Evolutionary conservation across 2,329 filamentous ascomycete species (phyloP), one percentile per base, ranked within the genome.

Genomic region (Ophiostoma sp.): DNA sequence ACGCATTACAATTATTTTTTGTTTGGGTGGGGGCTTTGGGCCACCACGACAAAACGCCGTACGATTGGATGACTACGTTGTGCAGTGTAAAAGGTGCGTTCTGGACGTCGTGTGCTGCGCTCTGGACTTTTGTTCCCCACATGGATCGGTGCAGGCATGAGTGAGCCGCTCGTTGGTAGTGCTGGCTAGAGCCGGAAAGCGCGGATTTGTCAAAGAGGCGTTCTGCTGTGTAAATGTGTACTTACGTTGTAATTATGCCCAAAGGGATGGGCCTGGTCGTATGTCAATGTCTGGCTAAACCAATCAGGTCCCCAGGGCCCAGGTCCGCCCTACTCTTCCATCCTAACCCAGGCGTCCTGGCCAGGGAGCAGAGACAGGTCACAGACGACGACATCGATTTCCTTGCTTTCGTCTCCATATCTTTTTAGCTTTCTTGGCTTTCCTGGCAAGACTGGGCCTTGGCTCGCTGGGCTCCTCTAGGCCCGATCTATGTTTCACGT

Each of bases 301-400:
- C n/a, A 12, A 63, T 42, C 59, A 63, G n/a, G 59, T 33, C 22
- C 17, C 63, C 19, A 68, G 39, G 61, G 59, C 19, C 7, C 42
- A n/a, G 3, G 2, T 17, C 15, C 11, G n/a, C 36, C 8, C 45
- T 25, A 69, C 45, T 31, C 12, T 17, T 52, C 64, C 42, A 52
- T 52, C 42, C 7, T 25, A 36, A 25, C 36, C 39, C 63, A 66
- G 63, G n/a, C n/a, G n/a, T 25, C 64, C 17, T 42, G 63, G 63
- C n/a, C 39, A 63, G 33, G 59, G 59, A 59, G 55, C 15, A 59
- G 17, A 28, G 25, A 25, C n/a, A 25, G 22, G n/a, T 48, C 50
- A 33, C 25, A 33, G 55, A 63, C 33, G 33, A 63, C 59, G 59
- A 63, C 59, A 39, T 63, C 33, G 33, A 63, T 39, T 63, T 63